Conservation (phyloP, 2,329 filamentous ascomycete species). For the Ceratocystiopsis sp. region DNA sequence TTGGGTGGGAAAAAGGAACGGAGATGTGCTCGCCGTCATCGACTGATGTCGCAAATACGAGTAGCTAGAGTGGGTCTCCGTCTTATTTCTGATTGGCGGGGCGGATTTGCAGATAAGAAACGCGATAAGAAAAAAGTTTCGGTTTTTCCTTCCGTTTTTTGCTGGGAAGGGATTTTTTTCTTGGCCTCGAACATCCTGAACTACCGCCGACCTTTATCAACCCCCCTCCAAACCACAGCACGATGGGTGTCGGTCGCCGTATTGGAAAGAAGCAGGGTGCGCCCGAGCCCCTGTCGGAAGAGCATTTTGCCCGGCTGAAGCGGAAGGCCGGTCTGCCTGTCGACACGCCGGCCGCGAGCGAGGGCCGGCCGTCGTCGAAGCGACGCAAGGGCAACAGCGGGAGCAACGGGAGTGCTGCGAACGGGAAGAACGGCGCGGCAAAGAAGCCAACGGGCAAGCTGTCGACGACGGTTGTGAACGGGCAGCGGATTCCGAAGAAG, state of each 20-base stretch:
- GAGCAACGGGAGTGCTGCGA: conserved; percentile 15
- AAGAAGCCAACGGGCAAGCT: conserved; percentile 20
- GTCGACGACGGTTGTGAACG: conserved; percentile 11
- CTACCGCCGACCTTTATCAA: no score
- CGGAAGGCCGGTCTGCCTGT: conserved; percentile 62
- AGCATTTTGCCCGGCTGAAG: conserved; percentile 62
- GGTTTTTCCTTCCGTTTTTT: no score
- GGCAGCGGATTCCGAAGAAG: conserved; percentile 16
- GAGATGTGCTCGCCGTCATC: no score
- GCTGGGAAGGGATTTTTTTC: no score
- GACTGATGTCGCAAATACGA: no score
- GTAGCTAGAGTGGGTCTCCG: no score
- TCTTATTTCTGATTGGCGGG: no score
- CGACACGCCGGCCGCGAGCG: conserved; percentile 29
- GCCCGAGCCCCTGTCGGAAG: conserved; percentile 67
- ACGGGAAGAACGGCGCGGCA: conserved; percentile 15
- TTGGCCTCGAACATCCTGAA: no score
- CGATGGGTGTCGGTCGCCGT: conserved; percentile 77
- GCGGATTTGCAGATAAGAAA: no score
- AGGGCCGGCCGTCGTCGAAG: conserved; percentile 41
- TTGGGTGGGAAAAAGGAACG: no score
- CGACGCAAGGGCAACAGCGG: conserved; percentile 21
- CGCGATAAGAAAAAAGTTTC: no score
- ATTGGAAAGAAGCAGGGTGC: conserved; percentile 84
- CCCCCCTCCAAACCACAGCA: not conserved